These are phyloP conservation scores for Scolecobasidium constrictum DNA, from an alignment of 2,329 filamentous ascomycete genomes.

Conservation along the genomic window DNA sequence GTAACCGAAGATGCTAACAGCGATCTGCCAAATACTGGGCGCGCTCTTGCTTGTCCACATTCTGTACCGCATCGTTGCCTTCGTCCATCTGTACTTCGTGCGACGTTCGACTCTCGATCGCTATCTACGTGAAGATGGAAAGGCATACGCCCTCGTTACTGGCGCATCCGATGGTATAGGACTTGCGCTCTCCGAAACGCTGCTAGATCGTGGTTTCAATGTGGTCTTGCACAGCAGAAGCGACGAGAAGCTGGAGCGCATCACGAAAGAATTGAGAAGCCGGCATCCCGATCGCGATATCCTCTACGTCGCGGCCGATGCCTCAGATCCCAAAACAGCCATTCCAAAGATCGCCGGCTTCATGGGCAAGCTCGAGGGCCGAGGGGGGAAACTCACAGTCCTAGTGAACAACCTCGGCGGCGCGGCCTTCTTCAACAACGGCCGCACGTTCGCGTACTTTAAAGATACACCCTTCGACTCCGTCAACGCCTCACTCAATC, in stretches of 20 bases:
- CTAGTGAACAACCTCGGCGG: conserved; percentile 49
- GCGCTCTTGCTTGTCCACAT: too few species aligned
- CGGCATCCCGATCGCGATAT: conserved; percentile 30
- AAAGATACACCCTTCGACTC: conserved; percentile 10
- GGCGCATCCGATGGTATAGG: conserved; percentile 48
- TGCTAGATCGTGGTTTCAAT: conserved; percentile 43
- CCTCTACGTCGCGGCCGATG: conserved; percentile 35
- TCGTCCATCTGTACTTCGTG: conserved; percentile 8
- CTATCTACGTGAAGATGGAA: conserved; percentile 2
- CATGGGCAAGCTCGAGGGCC: conserved; percentile 15
- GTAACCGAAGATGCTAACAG: background rate
- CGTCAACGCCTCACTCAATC: conserved; percentile 22
- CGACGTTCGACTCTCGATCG: conserved; percentile 5
- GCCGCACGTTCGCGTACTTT: conserved; percentile 15
- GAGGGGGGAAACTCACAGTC: conserved; percentile 36
- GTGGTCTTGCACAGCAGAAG: conserved; percentile 49
- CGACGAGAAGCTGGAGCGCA: conserved; percentile 32
- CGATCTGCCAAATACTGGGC: background rate
- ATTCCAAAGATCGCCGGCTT: conserved; percentile 14
- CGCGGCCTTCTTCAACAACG: conserved; percentile 19
- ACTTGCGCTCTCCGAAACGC: conserved; percentile 37
- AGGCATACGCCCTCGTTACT: conserved; percentile 38
- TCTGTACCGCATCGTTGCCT: background rate
- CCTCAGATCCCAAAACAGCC: conserved; percentile 20
- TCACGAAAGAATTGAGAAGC: conserved; percentile 29